phyloP scores from a whole-genome alignment of 1,139 yeast genomes.

The Saccharomyces hybrid region DNA sequence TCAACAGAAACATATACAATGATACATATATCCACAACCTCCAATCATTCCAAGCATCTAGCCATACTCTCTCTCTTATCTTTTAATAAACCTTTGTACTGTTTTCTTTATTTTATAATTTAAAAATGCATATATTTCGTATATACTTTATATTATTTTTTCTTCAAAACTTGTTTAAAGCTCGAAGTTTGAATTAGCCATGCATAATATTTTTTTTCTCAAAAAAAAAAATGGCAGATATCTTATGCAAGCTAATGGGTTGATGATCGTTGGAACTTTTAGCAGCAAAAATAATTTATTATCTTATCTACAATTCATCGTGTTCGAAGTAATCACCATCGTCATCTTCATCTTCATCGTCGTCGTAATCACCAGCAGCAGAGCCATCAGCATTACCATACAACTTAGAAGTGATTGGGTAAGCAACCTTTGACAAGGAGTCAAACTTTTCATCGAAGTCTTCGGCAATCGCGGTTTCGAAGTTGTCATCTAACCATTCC shows the following conservation, averaged over 20 bases:
- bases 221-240: neutral
- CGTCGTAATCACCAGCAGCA: constrained; percentile 54
- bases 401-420: constrained; percentile 88
- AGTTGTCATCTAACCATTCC: constrained; percentile 75
- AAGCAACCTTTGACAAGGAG: constrained; percentile 73
- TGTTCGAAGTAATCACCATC: constrained; percentile 38
- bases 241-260: neutral
- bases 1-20: too few relatives aligned
- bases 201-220: neutral
- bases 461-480: constrained; percentile 79
- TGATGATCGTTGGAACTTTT: constrained; percentile 8
- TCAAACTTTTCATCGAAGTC: constrained; percentile 93
- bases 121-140: neutral
- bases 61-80: neutral
- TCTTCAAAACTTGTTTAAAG: neutral
- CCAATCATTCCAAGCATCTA: neutral
- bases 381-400: constrained; percentile 57
- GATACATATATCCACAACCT: too few relatives aligned
- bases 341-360: constrained; percentile 39
- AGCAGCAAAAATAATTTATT: neutral
- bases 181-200: neutral
- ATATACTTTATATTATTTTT: neutral
- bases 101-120: neutral
- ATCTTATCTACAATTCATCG: constrained; percentile 47
- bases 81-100: neutral